phyloP scores from a whole-genome alignment of 805 yeast genomes.

The Kodamaea sagamina region DNA sequence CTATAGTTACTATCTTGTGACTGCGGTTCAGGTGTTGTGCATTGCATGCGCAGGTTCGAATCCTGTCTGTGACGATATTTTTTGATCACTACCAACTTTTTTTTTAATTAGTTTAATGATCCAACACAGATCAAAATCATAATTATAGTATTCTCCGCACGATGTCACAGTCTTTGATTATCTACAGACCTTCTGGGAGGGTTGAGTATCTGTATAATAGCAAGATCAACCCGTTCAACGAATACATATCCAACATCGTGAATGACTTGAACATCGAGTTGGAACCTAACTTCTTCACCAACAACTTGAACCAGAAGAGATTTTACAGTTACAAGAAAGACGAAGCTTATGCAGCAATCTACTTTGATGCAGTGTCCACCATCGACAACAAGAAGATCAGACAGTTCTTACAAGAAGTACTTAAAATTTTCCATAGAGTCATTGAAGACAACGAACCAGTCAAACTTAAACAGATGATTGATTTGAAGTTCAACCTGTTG shows the following conservation, averaged over 20 bases:
- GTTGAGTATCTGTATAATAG: constrained; percentile 39
- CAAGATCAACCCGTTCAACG: constrained; percentile 42
- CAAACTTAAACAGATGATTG: constrained; percentile 37
- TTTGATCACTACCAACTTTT: constrained; percentile 10
- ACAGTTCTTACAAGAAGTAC: constrained; percentile 31
- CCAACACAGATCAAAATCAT: neutral
- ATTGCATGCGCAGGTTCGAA: constrained; percentile 55
- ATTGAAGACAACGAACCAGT: constrained; percentile 18
- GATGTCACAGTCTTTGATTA: constrained; percentile 44
- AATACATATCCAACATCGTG: constrained; percentile 35
- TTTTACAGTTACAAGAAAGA: constrained; percentile 35
- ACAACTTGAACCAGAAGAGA: constrained; percentile 32
- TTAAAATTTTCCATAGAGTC: constrained; percentile 34
- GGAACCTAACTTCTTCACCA: constrained; percentile 36
- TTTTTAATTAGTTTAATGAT: no score
- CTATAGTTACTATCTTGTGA: constrained; percentile 15
- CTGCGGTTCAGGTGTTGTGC: constrained; percentile 27
- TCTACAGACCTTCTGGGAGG: constrained; percentile 39
- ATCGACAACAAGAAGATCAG: constrained; percentile 41
- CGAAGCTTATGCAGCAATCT: constrained; percentile 35
- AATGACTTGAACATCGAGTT: constrained; percentile 37
- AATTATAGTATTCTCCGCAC: neutral
- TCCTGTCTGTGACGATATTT: constrained; percentile 50
- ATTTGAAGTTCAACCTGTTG: constrained; percentile 40
- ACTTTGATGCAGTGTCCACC: constrained; percentile 41